phyloP scores from a whole-genome alignment of 2,329 filamentous ascomycete species.

The Aureobasidium sp. region DNA sequence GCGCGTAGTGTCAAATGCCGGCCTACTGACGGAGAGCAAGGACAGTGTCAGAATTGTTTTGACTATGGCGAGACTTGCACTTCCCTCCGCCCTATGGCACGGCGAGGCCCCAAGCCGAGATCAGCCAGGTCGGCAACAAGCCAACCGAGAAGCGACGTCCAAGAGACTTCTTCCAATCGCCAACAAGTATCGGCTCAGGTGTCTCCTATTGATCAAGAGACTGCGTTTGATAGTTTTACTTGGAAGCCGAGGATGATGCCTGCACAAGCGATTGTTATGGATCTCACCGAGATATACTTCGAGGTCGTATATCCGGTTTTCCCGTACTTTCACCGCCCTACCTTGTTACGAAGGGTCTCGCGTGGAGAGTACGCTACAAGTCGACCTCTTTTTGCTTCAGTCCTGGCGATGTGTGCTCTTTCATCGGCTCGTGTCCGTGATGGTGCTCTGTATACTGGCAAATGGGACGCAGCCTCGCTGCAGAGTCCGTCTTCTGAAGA shows the following conservation, averaged over 20 bases:
- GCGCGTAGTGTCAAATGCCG: slow-evolving; percentile 37
- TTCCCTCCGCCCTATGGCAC: slow-evolving; percentile 36
- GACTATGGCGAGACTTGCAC: slow-evolving; percentile 46
- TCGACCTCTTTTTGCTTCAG: slow-evolving; percentile 40
- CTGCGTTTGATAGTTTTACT: slow-evolving; percentile 19
- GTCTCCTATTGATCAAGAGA: not conserved
- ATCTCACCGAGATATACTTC: slow-evolving; percentile 43
- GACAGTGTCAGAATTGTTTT: slow-evolving; percentile 43
- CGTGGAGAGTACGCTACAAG: slow-evolving; percentile 35
- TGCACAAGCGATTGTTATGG: slow-evolving; percentile 32
- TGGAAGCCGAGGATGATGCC: slow-evolving; percentile 16
- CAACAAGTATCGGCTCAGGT: not conserved
- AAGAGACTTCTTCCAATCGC: not conserved
- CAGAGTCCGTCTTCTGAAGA: slow-evolving; percentile 34
- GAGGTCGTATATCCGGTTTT: slow-evolving; percentile 47
- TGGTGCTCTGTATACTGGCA: slow-evolving; percentile 37
- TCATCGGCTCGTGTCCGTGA: slow-evolving; percentile 45
- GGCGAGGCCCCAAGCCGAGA: slow-evolving; percentile 26
- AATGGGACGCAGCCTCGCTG: slow-evolving; percentile 41
- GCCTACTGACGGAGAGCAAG: slow-evolving; percentile 38
- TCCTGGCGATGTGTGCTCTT: slow-evolving; percentile 49
- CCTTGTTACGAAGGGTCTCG: slow-evolving; percentile 34
- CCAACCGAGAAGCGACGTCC: not conserved
- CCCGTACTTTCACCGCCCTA: slow-evolving; percentile 42
- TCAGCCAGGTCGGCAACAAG: not conserved